Evolutionary conservation across 768 basidiomycete species (phyloP).

Genomic region (Amanita fuliginea): DNA sequence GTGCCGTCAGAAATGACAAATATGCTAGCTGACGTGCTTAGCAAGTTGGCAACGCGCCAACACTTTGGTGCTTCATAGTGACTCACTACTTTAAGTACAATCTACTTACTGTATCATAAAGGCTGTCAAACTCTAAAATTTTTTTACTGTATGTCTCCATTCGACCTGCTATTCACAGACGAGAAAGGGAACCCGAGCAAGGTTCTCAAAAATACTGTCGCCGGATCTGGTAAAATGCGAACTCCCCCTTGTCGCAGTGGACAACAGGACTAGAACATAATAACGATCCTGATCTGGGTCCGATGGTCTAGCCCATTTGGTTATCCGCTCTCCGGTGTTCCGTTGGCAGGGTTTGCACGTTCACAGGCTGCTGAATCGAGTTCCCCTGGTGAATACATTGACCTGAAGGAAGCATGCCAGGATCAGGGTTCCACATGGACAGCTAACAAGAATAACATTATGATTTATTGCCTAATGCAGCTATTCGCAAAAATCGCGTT

Average conservation of each 20-base stretch:
- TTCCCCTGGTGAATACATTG: background rate
- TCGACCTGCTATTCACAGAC: background rate
- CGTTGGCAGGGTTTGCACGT: too few relatives aligned
- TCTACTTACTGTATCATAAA: background rate
- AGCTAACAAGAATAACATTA: background rate
- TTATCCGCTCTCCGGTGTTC: too few relatives aligned
- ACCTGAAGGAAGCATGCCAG: background rate
- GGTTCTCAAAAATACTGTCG: too few relatives aligned
- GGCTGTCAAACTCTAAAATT: slow-evolving; percentile 1
- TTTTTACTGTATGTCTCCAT: background rate
- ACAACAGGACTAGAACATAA: too few relatives aligned
- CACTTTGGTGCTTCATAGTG: background rate
- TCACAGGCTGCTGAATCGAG: too few relatives aligned
- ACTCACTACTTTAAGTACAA: background rate
- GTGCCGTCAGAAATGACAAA: background rate
- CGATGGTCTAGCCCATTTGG: too few relatives aligned
- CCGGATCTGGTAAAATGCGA: too few relatives aligned
- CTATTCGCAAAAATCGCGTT: too few relatives aligned
- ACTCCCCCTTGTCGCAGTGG: too few relatives aligned
- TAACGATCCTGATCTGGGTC: too few relatives aligned
- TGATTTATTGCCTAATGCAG: background rate
- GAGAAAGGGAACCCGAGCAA: background rate
- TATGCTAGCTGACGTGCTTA: background rate
- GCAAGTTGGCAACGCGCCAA: background rate
- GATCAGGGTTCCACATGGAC: background rate